Evolutionary conservation across 805 yeast species (phyloP), one percentile per base, ranked within the genome.

Genomic region (Grigorovia yakushimaensis): DNA sequence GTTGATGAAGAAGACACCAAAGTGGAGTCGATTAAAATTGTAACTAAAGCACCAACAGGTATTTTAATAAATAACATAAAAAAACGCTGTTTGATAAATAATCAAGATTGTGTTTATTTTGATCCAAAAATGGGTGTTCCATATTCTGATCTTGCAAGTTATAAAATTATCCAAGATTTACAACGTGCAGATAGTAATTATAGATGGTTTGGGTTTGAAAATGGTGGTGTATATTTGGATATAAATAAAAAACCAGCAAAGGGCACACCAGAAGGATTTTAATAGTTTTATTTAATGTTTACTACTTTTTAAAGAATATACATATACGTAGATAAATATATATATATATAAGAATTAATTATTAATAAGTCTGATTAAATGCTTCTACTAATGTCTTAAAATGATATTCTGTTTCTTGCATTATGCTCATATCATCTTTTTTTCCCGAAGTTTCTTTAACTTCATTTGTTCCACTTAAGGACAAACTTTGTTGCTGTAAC

Each of bases 41-140:
- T 70, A 21, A 84, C 91, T 0, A 80, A 78, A 47, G 84, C 91
- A 1, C 93, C 91, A 2, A 71, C 80, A 3, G 91, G 91, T 17
- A 79, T 83, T 27, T 76, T 81, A 52, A 68, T 83, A 48, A 83
- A 88, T 39, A 85, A 73, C 62, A 73, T 73, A 45, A 81, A 78
- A 63, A 71, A 73, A 57, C 76, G 79, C 65, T 84, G 96, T 72
- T 69, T 82, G 22, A 79, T 89, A 41, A 80, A 88, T 2, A 75
- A 75, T 44, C 81, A 80, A 42, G 95, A 93, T 17, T 62, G 67
- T 38, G 76, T 79, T 58, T 91, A 87, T 64, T 81, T 84, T 53
- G 98, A 91, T 69, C 98, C 98, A 0, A 73, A 78, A 36, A 80
- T 84, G 24, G 95, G 95, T 36, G 77, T 93, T 45, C 94, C 96